Base-by-base conservation (phyloP, 139 green algal species). In the Chlamydomonas urium region DNA sequence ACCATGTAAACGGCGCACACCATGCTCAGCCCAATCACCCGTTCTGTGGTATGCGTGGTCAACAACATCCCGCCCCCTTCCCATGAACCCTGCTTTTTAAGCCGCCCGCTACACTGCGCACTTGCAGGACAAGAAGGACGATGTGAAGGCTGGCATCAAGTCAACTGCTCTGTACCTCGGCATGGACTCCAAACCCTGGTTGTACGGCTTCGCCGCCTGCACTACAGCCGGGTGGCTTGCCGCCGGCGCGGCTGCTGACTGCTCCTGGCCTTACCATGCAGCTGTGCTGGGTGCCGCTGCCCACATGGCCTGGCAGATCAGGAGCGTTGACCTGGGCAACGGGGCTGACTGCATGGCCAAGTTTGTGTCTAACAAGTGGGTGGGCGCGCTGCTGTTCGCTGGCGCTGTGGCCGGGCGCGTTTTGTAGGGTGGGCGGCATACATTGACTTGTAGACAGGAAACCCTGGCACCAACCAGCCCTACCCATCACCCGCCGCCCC, bases 321-420 rank as follows among this genome's bases (percentile, higher is more conserved):
- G 10, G 0, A 78, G 53, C 3, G 88, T 94, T 0, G 73, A 98
- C 37, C 60, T 96, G 47, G 76, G 88, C 47, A 71, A 89, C 57
- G 66, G 80, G 0, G 72, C 74, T 0, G 90, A 98, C 63, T 98
- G 93, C 75, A 74, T 75, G 50, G 81, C 80, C 33, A 97, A 94
- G 75, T 98, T 98, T 86, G 74, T 79, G n/a, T 95, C 88, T 24
- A 98, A 98, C 74, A 92, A 89, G 62, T 92, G 79, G 83, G 85
- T 89, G 32, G 93, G 93, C 0, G 83, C 70, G 1, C 31, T 95
- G 4, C 50, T 98, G 53, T 92, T 94, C 65, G 78, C 60, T 1
- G 93, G 92, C 19, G 17, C 53, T 29, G 23, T 62, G 10, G 53
- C 53, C 5, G 53, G 53, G 24, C 53, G 42, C 14, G 42, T 17